These are phyloP conservation scores for Ceratocystiopsis brevicomis DNA, from an alignment of 2,329 filamentous ascomycete genomes.

Conservation along the genomic window DNA sequence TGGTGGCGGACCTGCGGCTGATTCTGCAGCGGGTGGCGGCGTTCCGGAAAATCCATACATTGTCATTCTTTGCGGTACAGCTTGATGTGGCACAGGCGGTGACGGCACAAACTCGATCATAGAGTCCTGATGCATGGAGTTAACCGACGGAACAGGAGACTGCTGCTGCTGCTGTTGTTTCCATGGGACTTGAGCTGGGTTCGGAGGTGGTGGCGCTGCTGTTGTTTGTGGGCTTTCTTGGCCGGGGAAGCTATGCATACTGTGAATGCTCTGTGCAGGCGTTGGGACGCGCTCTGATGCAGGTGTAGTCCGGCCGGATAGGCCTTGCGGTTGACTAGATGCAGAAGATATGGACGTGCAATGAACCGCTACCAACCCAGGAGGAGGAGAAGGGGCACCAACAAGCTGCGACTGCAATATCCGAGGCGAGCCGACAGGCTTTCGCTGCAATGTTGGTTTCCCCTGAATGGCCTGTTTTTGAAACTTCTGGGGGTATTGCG, in stretches of 20 bases:
- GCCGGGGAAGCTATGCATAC: neutral
- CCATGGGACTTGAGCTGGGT: neutral
- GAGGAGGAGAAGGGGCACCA: too few species aligned
- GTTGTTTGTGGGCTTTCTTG: neutral
- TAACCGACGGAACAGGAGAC: too few species aligned
- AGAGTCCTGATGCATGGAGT: too few species aligned
- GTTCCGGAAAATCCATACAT: neutral
- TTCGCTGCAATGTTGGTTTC: constrained; percentile 1
- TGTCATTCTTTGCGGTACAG: constrained; percentile 2
- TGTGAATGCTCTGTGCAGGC: constrained; percentile 3
- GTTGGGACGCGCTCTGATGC: neutral
- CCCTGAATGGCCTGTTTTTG: constrained; percentile 2
- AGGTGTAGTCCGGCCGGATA: neutral
- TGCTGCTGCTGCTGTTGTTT: neutral
- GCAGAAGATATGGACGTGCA: constrained; percentile 4
- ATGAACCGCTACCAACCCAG: neutral
- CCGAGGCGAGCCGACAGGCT: too few species aligned
- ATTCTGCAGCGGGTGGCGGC: neutral
- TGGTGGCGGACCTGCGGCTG: too few species aligned
- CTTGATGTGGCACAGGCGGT: neutral
- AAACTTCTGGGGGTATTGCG: neutral
- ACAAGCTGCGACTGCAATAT: too few species aligned
- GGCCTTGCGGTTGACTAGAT: neutral
- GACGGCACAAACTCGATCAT: neutral
- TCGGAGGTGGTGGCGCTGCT: constrained; percentile 2